Percentiles rank a stretch among this genome's conserved stretches.
Evolutionary conservation across 2,329 filamentous ascomycete species (phyloP).

Genomic region (Rhynchosporium secalis): DNA sequence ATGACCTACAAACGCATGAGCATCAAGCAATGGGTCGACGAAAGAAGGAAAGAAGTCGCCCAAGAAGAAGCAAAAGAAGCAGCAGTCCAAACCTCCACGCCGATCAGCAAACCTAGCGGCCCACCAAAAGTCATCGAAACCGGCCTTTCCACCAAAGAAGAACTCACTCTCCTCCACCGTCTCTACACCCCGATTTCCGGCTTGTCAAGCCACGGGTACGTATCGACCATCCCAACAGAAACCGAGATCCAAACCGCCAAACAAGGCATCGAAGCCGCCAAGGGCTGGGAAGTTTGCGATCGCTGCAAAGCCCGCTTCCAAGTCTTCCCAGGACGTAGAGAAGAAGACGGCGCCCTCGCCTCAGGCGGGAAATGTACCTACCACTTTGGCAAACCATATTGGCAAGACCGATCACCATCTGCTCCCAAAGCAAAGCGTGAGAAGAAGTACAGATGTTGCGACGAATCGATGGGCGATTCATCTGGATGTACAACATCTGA

Average conservation of each 20-base stretch:
- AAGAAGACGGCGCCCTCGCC: conserved; percentile 72
- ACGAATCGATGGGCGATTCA: conserved; percentile 69
- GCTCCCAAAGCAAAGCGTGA: conserved; percentile 56
- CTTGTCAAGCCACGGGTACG: conserved; percentile 73
- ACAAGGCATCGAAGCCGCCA: conserved; percentile 63
- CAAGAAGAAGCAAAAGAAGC: conserved; percentile 37
- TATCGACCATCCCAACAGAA: conserved; percentile 64
- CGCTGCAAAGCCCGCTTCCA: conserved; percentile 85
- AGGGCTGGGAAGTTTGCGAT: conserved; percentile 86
- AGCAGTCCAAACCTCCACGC: conserved; percentile 38
- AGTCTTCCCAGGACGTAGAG: conserved; percentile 82
- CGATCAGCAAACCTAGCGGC: conserved; percentile 39
- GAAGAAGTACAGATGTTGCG: conserved; percentile 76
- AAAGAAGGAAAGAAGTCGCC: conserved; percentile 51
- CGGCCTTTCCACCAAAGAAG: conserved; percentile 66
- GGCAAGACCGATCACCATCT: conserved; percentile 52
- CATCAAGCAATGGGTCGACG: conserved; percentile 68
- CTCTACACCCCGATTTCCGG: conserved; percentile 64
- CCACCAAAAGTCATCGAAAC: conserved; percentile 62
- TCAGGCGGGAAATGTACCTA: conserved; percentile 77
- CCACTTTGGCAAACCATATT: conserved; percentile 73
- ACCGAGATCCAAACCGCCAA: conserved; percentile 66
- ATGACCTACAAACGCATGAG: conserved; percentile 75
- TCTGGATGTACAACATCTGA: conserved; percentile 70
- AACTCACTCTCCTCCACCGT: conserved; percentile 62